Percentiles rank a stretch among this genome's conserved stretches.
These are phyloP conservation scores for Mycena crocata DNA, from an alignment of 768 basidiomycete species.

Conservation along the genomic window DNA sequence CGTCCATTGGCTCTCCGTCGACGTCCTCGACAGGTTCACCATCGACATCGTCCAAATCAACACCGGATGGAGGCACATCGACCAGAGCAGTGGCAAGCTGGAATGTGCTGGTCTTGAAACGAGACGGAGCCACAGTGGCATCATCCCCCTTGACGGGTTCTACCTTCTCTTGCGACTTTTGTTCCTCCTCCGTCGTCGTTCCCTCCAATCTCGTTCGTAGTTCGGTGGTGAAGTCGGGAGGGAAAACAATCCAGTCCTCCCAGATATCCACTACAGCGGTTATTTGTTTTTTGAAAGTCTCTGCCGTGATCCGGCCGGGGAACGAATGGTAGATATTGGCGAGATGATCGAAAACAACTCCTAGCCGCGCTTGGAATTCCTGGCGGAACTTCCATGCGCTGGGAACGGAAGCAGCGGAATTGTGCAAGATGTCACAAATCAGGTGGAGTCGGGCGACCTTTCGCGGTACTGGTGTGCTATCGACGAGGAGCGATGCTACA, in stretches of 20 bases:
- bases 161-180: slow-evolving; percentile 43
- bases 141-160: slow-evolving; percentile 40
- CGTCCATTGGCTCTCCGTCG: slow-evolving; percentile 56
- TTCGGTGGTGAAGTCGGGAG: slow-evolving; percentile 84
- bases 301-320: slow-evolving; percentile 95
- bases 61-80: slow-evolving; percentile 37
- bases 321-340: slow-evolving; percentile 95
- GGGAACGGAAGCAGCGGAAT: slow-evolving; percentile 92
- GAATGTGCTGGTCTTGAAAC: slow-evolving; percentile 85
- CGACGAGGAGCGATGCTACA: slow-evolving; percentile 87
- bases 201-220: slow-evolving; percentile 84
- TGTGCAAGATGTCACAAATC: slow-evolving; percentile 97
- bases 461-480: slow-evolving; percentile 95
- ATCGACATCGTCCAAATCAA: slow-evolving; percentile 59
- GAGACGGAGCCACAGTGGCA: slow-evolving; percentile 54
- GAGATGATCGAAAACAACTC: slow-evolving; percentile 96
- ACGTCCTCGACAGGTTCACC: slow-evolving; percentile 52
- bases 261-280: slow-evolving; percentile 91
- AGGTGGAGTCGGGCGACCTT: slow-evolving; percentile 96
- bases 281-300: slow-evolving; percentile 95
- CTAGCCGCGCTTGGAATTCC: slow-evolving; percentile 91
- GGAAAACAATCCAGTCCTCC: slow-evolving; percentile 99
- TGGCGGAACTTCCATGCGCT: slow-evolving; percentile 98
- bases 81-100: slow-evolving; percentile 68
- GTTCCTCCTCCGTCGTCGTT: slow-evolving; percentile 42